These are phyloP conservation scores for Ophiostoma ips DNA, from an alignment of 2,329 filamentous ascomycete genomes.

Conservation along the genomic window DNA sequence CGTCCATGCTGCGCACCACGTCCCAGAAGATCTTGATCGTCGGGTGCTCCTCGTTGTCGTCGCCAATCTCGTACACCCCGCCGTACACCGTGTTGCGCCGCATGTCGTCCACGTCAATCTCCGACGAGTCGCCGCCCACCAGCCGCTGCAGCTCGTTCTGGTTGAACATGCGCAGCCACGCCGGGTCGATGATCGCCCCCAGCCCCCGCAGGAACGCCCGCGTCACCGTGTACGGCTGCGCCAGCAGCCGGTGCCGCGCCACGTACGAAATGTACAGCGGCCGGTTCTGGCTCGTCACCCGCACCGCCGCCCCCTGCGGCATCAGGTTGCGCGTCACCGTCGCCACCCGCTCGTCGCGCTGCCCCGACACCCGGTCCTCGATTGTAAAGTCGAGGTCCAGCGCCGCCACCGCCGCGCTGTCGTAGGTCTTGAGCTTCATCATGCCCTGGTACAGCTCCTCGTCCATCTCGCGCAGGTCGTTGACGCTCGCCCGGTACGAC, in stretches of 20 bases:
- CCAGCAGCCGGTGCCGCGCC: conserved; percentile 70
- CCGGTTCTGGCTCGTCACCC: conserved; percentile 84
- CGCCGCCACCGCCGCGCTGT: conserved; percentile 60
- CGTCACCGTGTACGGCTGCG: conserved; percentile 70
- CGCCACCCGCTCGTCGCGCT: conserved; percentile 33
- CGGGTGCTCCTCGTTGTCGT: conserved; percentile 74
- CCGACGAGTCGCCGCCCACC: conserved; percentile 72
- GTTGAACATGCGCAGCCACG: conserved; percentile 98
- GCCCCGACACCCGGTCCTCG: conserved; percentile 48
- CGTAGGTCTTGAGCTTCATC: conserved; percentile 68
- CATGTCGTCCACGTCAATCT: conserved; percentile 79
- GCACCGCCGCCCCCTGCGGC: conserved; percentile 57
- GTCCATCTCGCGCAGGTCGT: conserved; percentile 86
- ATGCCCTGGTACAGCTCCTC: conserved; percentile 83
- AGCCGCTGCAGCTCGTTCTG: conserved; percentile 87
- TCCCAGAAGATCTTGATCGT: conserved; percentile 84
- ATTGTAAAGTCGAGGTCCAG: conserved; percentile 83
- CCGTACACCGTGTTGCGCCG: conserved; percentile 74
- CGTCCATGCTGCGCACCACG: conserved; percentile 63
- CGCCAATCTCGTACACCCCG: conserved; percentile 78
- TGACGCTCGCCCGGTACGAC: conserved; percentile 77
- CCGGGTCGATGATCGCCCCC: conserved; percentile 73
- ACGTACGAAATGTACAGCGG: conserved; percentile 91
- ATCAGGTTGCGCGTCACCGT: conserved; percentile 64
- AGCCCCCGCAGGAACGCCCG: conserved; percentile 78